Conservation (phyloP, 2,329 filamentous ascomycete species). For the Colletotrichum orbiculare region DNA sequence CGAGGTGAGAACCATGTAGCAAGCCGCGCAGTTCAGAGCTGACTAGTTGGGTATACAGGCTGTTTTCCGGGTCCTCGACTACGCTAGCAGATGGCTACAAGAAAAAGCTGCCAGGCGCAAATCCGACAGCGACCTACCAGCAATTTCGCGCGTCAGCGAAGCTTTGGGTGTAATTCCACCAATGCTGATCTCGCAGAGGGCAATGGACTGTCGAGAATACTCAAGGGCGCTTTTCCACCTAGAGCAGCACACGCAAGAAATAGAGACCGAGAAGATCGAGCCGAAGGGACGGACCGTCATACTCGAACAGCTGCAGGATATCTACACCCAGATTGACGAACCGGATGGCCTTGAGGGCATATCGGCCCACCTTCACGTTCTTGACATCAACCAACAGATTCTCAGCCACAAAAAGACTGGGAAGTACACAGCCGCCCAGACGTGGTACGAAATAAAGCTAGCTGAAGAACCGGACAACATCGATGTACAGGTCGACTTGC, state of each 20-base stretch:
- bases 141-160: slow-evolving; percentile 60
- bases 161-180: slow-evolving; percentile 74
- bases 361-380: slow-evolving; percentile 83
- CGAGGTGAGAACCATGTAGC: slow-evolving; percentile 70
- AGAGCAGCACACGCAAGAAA: slow-evolving; percentile 82
- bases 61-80: slow-evolving; percentile 91
- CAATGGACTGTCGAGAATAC: slow-evolving; percentile 94
- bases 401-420: slow-evolving; percentile 93
- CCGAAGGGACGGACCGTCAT: slow-evolving; percentile 70
- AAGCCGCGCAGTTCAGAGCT: background rate
- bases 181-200: slow-evolving; percentile 80
- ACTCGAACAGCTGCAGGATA: slow-evolving; percentile 85
- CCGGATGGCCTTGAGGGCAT: slow-evolving; percentile 97
- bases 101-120: slow-evolving; percentile 66
- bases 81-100: slow-evolving; percentile 90
- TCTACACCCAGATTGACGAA: slow-evolving; percentile 97
- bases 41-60: slow-evolving; percentile 62
- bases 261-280: slow-evolving; percentile 57
- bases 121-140: slow-evolving; percentile 56
- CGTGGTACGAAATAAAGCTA: slow-evolving; percentile 95
- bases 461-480: slow-evolving; percentile 80
- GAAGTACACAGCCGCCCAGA: slow-evolving; percentile 93
- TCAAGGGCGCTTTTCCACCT: slow-evolving; percentile 92
- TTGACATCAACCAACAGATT: slow-evolving; percentile 95
- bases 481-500: slow-evolving; percentile 83